A percentile compares a stretch with the other conserved stretches of the same genome.
These are phyloP conservation scores for Yarrowia osloensis DNA, from an alignment of 805 yeast species.

Conservation along the genomic window DNA sequence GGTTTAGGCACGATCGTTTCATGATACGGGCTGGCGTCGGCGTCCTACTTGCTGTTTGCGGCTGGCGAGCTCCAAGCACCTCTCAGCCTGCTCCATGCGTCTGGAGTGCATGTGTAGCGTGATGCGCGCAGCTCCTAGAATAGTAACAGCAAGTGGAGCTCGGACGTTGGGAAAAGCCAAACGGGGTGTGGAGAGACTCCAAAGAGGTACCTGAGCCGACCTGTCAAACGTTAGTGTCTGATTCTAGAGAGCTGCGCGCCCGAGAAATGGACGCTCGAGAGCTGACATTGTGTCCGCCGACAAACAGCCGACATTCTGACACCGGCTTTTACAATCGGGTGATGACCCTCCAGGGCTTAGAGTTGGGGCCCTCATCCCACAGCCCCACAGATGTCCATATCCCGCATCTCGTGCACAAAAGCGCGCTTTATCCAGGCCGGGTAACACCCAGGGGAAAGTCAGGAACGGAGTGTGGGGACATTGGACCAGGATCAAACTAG, in stretches of 20 bases:
- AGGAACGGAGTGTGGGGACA: neutral
- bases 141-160: constrained; percentile 22
- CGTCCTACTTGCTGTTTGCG: neutral
- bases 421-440: constrained; percentile 19
- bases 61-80: neutral
- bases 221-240: neutral
- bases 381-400: constrained; percentile 11
- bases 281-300: no score
- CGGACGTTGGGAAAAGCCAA: constrained; percentile 9
- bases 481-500: no score
- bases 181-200: neutral
- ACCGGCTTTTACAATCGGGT: neutral
- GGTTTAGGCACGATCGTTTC: neutral
- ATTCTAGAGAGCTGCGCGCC: no score
- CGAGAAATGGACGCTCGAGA: no score
- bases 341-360: neutral
- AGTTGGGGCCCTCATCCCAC: constrained; percentile 3
- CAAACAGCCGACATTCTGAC: neutral
- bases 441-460: neutral
- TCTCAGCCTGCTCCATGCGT: constrained; percentile 15
- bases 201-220: neutral
- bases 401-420: constrained; percentile 22
- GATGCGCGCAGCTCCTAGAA: constrained; percentile 6
- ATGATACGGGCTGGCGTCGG: neutral
- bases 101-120: constrained; percentile 9